Base-by-base conservation (phyloP, 2,329 filamentous ascomycete genomes). In the Sporothrix globosa region DNA sequence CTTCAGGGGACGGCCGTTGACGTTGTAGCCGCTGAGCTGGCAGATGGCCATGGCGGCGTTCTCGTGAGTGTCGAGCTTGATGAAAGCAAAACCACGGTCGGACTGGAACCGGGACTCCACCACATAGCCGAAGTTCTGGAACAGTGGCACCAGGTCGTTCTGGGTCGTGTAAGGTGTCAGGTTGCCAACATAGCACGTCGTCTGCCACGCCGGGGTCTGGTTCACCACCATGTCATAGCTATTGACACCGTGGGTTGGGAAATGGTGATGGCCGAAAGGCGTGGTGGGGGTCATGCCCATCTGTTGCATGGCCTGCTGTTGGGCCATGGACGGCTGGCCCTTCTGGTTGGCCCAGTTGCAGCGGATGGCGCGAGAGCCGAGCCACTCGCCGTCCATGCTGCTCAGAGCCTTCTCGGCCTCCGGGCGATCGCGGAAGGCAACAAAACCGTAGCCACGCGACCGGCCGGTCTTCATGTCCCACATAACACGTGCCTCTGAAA, bases 341-440 rank as follows among this genome's bases (percentile, higher is more conserved):
- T 99, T 99, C 79, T 99, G 96, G 84, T 99, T 99, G 72, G 96
- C 96, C 96, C 96, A 99, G 85, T 99, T 99, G 87, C 95, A 98
- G 76, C 96, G 94, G 78, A 99, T 99, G 53, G 96, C 96, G 74
- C 96, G 92, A 76, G 96, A 98, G 69, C 96, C 96, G 67, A 99
- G 90, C 96, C 96, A 99, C 83, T 99, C 96, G 73, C 96, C 96
- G 78, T 99, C 96, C 96, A 99, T 99, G 73, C 93, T 93, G 82
- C 91, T 97, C 77, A 99, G 82, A 1, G 96, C 95, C 82, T 97
- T 97, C 81, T 99, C 96, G 39, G 96, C 96, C 77, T 99, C 96
- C 48, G 88, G 84, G 74, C 95, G 92, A 74, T 99, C 96, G 73
- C 95, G 92, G 87, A 97, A 99, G 66, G 96, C 96, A 75, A 98